These are phyloP conservation scores for Wickerhamomyces chambardii DNA, from an alignment of 805 yeast genomes.

Conservation along the genomic window DNA sequence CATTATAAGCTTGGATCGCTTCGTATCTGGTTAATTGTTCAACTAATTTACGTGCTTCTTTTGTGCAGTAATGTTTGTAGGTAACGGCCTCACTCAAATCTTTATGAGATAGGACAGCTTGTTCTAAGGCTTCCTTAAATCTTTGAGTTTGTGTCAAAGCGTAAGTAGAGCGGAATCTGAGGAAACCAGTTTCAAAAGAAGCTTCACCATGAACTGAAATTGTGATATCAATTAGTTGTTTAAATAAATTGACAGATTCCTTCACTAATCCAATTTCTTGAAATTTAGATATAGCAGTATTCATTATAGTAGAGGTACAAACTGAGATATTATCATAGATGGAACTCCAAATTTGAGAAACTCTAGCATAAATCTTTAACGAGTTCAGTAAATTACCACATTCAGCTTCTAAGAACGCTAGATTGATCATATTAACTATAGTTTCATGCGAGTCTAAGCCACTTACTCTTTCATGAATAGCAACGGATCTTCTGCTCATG, in stretches of 20 bases:
- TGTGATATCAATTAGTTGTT: conserved; percentile 43
- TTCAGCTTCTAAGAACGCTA: conserved; percentile 63
- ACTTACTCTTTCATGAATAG: conserved; percentile 66
- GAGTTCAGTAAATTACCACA: conserved; percentile 53
- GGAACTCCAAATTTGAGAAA: conserved; percentile 47
- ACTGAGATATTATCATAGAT: conserved; percentile 56
- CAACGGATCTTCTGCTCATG: conserved; percentile 57
- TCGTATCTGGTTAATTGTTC: conserved; percentile 44
- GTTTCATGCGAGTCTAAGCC: conserved; percentile 82
- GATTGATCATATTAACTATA: conserved; percentile 58
- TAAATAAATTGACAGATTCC: conserved; percentile 44
- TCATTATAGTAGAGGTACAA: conserved; percentile 51
- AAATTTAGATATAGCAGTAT: conserved; percentile 52
- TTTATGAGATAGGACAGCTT: conserved; percentile 45
- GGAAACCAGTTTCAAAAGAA: conserved; percentile 53
- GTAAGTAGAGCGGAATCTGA: conserved; percentile 64
- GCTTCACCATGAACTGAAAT: conserved; percentile 42
- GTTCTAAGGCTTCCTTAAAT: conserved; percentile 44
- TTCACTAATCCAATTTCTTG: conserved; percentile 38
- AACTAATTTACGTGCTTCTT: conserved; percentile 59
- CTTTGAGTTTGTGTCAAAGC: conserved; percentile 43
- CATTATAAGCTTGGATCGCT: conserved; percentile 34
- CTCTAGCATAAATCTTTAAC: conserved; percentile 50
- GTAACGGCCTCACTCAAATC: conserved; percentile 56
- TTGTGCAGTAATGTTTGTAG: conserved; percentile 55